phyloP scores from a whole-genome alignment of 257 asterid species.

The Solanum verrucosum region DNA sequence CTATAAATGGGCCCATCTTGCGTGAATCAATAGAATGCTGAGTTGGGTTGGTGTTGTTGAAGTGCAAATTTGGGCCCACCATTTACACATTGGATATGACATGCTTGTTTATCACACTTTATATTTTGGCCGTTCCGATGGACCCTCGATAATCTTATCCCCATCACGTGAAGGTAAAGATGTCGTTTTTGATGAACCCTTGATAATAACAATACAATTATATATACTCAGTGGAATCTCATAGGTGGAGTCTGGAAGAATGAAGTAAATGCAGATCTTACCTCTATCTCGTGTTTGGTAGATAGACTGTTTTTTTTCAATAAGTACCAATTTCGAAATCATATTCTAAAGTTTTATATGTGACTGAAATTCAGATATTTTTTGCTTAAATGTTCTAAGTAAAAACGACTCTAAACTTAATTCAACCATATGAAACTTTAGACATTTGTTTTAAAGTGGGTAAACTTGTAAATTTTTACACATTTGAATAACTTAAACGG shows the following conservation, averaged over 20 bases:
- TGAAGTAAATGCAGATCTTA: not conserved
- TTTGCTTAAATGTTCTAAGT: not conserved
- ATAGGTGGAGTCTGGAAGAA: not conserved
- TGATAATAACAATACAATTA: not conserved
- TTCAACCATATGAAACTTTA: not conserved
- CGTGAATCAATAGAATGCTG: conserved; percentile 40
- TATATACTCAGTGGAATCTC: not conserved
- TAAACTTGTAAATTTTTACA: not conserved
- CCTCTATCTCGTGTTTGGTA: too few species aligned
- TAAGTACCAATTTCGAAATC: not conserved
- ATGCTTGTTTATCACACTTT: not conserved
- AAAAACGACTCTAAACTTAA: not conserved
- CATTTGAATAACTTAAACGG: not conserved
- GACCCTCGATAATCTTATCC: not conserved
- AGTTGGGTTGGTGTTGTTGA: conserved; percentile 55
- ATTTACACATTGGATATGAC: conserved; percentile 25
- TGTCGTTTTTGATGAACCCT: not conserved
- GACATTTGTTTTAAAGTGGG: not conserved
- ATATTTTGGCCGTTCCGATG: not conserved
- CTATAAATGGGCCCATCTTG: conserved; percentile 25
- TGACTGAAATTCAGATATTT: not conserved
- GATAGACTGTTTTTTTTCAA: too few species aligned
- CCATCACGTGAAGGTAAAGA: not conserved
- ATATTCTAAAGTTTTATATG: not conserved
- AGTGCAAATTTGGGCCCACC: conserved; percentile 66